A percentile compares a stretch with the other conserved stretches of the same genome.
Evolutionary conservation across 75 land plant genomes (phyloP).

Genomic region (Cupressus sempervirens): DNA sequence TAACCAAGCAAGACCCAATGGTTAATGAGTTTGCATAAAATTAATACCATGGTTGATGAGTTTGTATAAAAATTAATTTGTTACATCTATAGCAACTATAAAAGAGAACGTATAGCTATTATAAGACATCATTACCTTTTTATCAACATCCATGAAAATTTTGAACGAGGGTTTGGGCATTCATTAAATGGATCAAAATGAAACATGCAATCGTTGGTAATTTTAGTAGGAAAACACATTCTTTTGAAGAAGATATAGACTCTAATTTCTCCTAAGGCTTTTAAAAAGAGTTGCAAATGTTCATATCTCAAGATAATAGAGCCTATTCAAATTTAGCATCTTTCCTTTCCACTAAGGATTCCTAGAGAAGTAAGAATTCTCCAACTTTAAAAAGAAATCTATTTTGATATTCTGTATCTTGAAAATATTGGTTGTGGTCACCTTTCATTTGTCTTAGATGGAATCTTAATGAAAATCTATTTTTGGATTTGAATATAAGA

Average conservation of each 20-base stretch:
- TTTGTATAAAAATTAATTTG: no score
- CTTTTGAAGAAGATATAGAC: background rate
- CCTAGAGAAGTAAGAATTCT: background rate
- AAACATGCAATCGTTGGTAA: no score
- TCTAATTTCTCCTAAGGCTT: background rate
- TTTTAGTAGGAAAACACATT: background rate
- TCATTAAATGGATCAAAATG: no score
- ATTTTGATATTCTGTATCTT: background rate
- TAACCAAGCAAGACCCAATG: no score
- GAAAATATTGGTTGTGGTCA: background rate
- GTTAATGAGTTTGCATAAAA: no score
- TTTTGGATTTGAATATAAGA: no score
- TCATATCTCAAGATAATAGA: background rate
- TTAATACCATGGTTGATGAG: no score
- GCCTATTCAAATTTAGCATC: background rate
- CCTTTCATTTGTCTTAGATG: background rate
- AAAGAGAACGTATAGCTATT: no score
- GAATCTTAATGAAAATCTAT: background rate
- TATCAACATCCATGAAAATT: no score
- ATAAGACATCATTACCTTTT: no score
- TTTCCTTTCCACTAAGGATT: background rate
- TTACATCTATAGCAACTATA: no score
- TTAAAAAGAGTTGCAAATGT: background rate
- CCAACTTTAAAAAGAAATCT: background rate
- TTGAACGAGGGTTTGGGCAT: no score